Percentiles rank a stretch among this genome's conserved stretches.
phyloP scores from a whole-genome alignment of 176 grass and related monocot species.

The Hordeum marinum region DNA sequence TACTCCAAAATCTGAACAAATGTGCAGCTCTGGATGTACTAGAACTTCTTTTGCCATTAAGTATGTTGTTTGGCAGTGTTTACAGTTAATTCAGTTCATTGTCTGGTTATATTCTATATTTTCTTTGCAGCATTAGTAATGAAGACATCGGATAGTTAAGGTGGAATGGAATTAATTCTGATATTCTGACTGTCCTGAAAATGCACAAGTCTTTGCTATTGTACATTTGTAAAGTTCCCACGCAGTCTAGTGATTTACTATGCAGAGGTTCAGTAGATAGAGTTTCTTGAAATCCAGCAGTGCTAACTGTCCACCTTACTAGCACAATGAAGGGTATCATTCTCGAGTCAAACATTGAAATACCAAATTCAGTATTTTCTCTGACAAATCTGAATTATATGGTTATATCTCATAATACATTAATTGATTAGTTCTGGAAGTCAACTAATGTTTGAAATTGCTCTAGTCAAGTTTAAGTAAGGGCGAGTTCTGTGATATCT shows the following conservation, averaged over 20 bases:
- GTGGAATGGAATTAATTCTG: neutral
- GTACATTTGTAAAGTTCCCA: neutral
- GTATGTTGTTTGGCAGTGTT: slow-evolving; percentile 35
- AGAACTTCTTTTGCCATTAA: slow-evolving; percentile 53
- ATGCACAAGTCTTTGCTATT: slow-evolving; percentile 7
- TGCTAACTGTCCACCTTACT: no score
- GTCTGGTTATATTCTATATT: slow-evolving; percentile 8
- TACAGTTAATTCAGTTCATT: neutral
- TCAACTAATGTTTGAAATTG: neutral
- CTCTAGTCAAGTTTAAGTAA: neutral
- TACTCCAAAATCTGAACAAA: slow-evolving; percentile 33
- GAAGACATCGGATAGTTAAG: neutral
- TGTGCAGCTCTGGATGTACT: neutral
- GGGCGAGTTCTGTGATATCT: neutral
- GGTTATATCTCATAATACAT: neutral
- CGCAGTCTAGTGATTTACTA: neutral
- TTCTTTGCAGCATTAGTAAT: neutral
- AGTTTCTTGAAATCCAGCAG: neutral
- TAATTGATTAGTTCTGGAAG: neutral
- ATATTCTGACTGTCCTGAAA: neutral
- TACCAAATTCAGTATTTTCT: neutral
- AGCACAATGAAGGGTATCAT: no score
- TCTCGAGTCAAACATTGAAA: neutral
- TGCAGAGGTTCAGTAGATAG: neutral
- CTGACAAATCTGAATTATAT: neutral